Evolutionary conservation across 73 alveolate species (phyloP).

Genomic region (Paraurostyla sp.): DNA sequence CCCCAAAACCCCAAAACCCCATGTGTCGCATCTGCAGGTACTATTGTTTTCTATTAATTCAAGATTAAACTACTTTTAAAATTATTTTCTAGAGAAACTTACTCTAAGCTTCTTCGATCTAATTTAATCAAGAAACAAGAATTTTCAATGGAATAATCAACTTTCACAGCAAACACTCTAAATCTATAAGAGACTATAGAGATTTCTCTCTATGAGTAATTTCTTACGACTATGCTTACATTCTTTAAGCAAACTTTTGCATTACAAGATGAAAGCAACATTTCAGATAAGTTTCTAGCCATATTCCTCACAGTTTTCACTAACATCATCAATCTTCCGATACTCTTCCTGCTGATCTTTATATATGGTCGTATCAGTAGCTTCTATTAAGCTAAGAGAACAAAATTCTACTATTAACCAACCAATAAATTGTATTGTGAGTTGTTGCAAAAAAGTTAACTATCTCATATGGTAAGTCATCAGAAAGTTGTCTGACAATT

Average conservation of each 20-base stretch:
- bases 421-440: slow-evolving; percentile 5
- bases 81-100: too few species aligned
- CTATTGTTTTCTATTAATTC: too few species aligned
- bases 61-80: too few species aligned
- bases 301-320: neutral
- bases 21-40: neutral
- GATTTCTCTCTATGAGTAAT: neutral
- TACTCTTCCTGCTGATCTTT: neutral
- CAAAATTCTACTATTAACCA: slow-evolving; percentile 41
- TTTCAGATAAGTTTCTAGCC: slow-evolving; percentile 3
- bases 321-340: slow-evolving; percentile 14
- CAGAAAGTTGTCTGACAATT: too few species aligned
- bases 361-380: slow-evolving; percentile 9
- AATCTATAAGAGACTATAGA: neutral
- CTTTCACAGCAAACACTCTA: too few species aligned
- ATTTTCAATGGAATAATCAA: too few species aligned
- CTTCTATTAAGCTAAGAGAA: slow-evolving; percentile 39
- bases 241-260: slow-evolving; percentile 12
- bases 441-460: slow-evolving; percentile 18
- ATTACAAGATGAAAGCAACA: neutral
- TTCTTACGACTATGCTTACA: neutral
- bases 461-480: slow-evolving; percentile 41
- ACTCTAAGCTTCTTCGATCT: too few species aligned
- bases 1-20: slow-evolving; percentile 6
- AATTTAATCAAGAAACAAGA: too few species aligned